Percentiles rank a stretch among this genome's conserved stretches.
phyloP scores from a whole-genome alignment of 179 eudicot species.

The Actinidia polygama region DNA sequence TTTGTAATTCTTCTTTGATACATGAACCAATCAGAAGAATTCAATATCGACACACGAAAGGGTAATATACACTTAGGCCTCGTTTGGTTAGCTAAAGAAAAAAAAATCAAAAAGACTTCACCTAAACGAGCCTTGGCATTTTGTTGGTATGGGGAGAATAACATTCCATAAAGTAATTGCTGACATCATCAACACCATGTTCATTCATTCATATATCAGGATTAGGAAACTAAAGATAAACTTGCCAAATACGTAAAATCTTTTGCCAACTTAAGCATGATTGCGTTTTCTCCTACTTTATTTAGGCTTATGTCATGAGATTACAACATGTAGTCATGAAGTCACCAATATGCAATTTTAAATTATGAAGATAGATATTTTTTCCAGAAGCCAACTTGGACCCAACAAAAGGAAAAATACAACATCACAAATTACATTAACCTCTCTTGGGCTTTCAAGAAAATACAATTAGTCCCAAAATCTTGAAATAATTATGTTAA shows the following conservation, averaged over 20 bases:
- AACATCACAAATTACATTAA: no score
- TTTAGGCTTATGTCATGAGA: background rate
- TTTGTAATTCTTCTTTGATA: no score
- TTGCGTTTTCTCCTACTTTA: background rate
- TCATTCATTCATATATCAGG: background rate
- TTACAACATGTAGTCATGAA: background rate
- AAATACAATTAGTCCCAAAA: no score
- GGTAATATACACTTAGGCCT: background rate
- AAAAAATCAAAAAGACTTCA: background rate
- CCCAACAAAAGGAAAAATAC: no score
- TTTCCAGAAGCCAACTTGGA: background rate
- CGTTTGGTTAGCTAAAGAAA: background rate
- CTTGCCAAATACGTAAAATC: background rate
- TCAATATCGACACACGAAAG: background rate
- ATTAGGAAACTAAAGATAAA: background rate
- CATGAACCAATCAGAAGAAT: no score
- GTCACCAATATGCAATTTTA: background rate
- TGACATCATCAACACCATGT: background rate
- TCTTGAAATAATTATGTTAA: no score
- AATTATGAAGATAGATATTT: background rate
- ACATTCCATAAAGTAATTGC: background rate
- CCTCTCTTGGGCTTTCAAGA: no score
- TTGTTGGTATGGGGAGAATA: background rate
- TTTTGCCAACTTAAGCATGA: constrained; percentile 15
- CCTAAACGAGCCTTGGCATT: no score